Conservation (phyloP, 2,329 filamentous ascomycete genomes). For the Drechslerella coelobrocha region DNA sequence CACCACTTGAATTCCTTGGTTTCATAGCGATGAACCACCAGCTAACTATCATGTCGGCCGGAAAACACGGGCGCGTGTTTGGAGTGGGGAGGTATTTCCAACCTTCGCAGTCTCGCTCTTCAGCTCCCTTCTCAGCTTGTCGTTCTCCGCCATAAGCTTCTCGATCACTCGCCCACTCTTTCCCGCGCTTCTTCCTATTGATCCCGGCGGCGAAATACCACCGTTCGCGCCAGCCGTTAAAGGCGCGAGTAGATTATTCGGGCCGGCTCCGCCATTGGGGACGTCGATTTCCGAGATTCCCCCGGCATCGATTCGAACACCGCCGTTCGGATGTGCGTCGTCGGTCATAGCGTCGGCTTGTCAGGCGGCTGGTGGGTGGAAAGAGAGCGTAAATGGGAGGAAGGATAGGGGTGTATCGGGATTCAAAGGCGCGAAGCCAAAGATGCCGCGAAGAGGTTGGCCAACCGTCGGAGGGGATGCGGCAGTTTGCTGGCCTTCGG, state of each 20-base stretch:
- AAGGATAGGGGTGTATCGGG: conserved; percentile 5
- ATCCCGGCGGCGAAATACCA: conserved; percentile 40
- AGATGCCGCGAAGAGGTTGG: conserved; percentile 19
- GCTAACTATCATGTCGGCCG: conserved; percentile 1
- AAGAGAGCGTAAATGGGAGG: not conserved
- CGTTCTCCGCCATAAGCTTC: conserved; percentile 79
- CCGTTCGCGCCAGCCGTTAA: conserved; percentile 22
- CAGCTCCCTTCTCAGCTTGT: conserved; percentile 75
- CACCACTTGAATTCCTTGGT: not conserved
- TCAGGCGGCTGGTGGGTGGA: not conserved
- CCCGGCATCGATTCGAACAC: conserved; percentile 40
- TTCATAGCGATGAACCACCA: not conserved
- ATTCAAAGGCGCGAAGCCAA: not conserved
- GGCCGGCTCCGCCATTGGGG: conserved; percentile 7
- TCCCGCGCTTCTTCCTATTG: conserved; percentile 58
- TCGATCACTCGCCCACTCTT: conserved; percentile 83
- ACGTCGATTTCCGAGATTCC: conserved; percentile 25
- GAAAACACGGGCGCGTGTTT: not conserved
- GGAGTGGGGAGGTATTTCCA: not conserved
- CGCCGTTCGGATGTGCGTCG: conserved; percentile 47
- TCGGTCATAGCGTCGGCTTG: conserved; percentile 27
- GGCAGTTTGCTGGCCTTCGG: conserved; percentile 7
- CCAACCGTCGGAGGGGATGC: conserved; percentile 4
- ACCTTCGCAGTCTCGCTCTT: conserved; percentile 64
- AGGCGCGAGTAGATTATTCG: conserved; percentile 21